Base-by-base conservation (phyloP, 2,329 filamentous ascomycete species). In the Botrytis aclada region DNA sequence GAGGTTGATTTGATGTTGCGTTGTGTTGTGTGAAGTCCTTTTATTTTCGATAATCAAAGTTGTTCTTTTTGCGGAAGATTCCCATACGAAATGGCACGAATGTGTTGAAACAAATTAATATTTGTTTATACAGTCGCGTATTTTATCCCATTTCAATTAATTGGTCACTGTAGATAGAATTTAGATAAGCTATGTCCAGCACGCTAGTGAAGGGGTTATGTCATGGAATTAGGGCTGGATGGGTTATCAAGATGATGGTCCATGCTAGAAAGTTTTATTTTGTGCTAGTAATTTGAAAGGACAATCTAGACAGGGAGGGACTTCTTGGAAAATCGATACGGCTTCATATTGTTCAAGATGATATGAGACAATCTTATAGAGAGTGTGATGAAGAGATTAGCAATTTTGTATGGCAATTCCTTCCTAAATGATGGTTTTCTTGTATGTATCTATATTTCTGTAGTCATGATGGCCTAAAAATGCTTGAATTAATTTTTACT, bases 241-340 rank as follows among this genome's bases (percentile, higher is more conserved):
- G 6, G 5, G 14, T 16, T 18, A n/a, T 29, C 39, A 16, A 22
- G 32, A 25, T 37, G 4, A 3, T 25, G 20, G 22, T 37, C 32
- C 14, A 32, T 61, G 10, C 32, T 61, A 25, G 58, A 0, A 37
- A 6, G 32, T 22, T 22, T 34, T 37, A 14, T 37, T 61, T 16
- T 10, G 18, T 12, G 20, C 10, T 61, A 25, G 20, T 25, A 4
- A 61, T 1, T 1, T 37, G 10, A 37, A 0, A 7, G 32, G 22
- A 6, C 3, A 39, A 39, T 39, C n/a, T 18, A 4, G 5, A 61
- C 25, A 6, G 22, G 47, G 22, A 45, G 12, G 12, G 25, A 54
- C 12, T 54, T n/a, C 4, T 3, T 1, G 25, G 25, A 14, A 54
- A 54, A 14, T 0, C 0, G 12, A 29, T 56, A 29, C n/a, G 1